Conservation (phyloP, 1,139 yeast genomes). For the Pichia terricola region DNA sequence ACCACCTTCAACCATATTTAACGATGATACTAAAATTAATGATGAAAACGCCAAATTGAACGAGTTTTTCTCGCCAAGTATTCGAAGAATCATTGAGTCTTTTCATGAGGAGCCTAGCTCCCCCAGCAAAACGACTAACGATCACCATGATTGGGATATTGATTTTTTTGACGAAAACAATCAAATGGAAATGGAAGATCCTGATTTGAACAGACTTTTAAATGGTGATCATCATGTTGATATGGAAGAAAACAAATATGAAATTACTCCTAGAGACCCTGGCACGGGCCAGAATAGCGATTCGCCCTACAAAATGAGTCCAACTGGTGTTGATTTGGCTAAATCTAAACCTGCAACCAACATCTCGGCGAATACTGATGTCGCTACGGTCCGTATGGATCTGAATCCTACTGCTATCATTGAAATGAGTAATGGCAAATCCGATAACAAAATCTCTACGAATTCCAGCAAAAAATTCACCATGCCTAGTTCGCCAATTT, state of each 20-base stretch:
- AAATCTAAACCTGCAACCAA: neutral
- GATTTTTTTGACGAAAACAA: constrained; percentile 22
- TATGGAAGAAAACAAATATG: constrained; percentile 13
- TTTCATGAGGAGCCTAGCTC: constrained; percentile 20
- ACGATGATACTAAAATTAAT: neutral
- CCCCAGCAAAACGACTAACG: constrained; percentile 19
- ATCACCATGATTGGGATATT: constrained; percentile 20
- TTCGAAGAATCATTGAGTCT: constrained; percentile 24
- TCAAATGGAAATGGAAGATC: constrained; percentile 14
- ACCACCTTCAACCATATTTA: neutral
- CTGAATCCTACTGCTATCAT: neutral
- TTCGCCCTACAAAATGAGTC: neutral
- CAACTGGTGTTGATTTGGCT: neutral
- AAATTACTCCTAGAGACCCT: constrained; percentile 23
- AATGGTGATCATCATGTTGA: neutral
- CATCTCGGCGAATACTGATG: neutral
- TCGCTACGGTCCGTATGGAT: neutral
- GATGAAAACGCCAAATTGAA: neutral
- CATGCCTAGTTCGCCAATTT: constrained; percentile 26
- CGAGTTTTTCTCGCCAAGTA: constrained; percentile 23
- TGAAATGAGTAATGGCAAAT: neutral
- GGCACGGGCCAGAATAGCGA: constrained; percentile 17
- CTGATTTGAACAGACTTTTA: constrained; percentile 18
- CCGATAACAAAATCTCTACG: neutral
- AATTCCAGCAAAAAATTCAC: neutral